Evolutionary conservation across 768 basidiomycete species (phyloP).

Genomic region (Trametes elegans): DNA sequence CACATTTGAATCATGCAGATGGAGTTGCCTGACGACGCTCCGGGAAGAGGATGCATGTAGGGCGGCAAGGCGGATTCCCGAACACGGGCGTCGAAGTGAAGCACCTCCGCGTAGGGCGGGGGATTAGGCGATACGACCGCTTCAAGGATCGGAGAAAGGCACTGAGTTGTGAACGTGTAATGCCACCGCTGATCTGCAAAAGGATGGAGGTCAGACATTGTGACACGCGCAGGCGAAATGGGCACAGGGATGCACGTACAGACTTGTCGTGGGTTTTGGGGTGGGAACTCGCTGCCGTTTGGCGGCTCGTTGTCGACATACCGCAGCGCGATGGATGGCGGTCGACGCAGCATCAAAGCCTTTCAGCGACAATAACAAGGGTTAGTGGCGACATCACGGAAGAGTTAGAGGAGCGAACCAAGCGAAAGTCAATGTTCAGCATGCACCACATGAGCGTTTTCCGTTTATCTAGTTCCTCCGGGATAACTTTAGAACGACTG

Average conservation of each 20-base stretch:
- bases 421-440: constrained; percentile 62
- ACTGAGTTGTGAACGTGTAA: constrained; percentile 59
- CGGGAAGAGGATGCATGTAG: constrained; percentile 42
- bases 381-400: constrained; percentile 7
- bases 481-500: constrained; percentile 60
- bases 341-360: constrained; percentile 70
- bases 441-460: constrained; percentile 74
- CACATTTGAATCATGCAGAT: constrained; percentile 14
- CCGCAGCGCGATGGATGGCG: constrained; percentile 61
- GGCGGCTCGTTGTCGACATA: constrained; percentile 61
- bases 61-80: constrained; percentile 56
- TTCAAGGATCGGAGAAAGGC: constrained; percentile 62
- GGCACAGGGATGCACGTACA: constrained; percentile 7
- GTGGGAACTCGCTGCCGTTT: constrained; percentile 24
- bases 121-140: constrained; percentile 50
- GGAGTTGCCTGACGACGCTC: constrained; percentile 13
- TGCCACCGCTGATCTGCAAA: constrained; percentile 69
- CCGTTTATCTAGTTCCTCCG: constrained; percentile 70
- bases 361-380: constrained; percentile 28
- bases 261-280: constrained; percentile 31
- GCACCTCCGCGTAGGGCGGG: constrained; percentile 50
- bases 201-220: neutral
- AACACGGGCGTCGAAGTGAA: constrained; percentile 52
- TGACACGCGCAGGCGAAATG: neutral
- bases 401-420: constrained; percentile 44